Conservation (phyloP, 179 eudicot species). For the Silene vulgaris region DNA sequence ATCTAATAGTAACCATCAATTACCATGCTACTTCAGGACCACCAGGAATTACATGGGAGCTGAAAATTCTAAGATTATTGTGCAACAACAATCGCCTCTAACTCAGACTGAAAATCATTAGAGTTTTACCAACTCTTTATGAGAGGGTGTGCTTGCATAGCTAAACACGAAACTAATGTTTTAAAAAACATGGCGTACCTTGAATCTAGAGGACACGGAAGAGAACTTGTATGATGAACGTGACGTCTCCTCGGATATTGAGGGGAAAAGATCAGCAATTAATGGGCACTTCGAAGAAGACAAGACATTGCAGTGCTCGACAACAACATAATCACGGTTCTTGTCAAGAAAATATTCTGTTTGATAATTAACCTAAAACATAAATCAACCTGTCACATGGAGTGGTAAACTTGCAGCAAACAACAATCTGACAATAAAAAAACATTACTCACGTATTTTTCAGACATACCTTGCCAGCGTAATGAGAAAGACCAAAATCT, state of each 20-base stretch:
- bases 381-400: not conserved
- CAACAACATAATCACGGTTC: constrained; percentile 95
- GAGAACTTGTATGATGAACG: constrained; percentile 97
- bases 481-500: constrained; percentile 84
- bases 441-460: not conserved
- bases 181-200: constrained; percentile 42
- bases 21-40: not conserved
- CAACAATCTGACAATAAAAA: not conserved
- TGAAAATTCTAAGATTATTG: not conserved
- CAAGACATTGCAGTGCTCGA: constrained; percentile 77
- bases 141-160: constrained; percentile 1
- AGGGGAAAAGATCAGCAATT: constrained; percentile 70
- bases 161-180: not conserved
- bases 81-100: not conserved
- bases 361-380: constrained; percentile 71
- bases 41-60: not conserved
- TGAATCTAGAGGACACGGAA: constrained; percentile 86
- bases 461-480: constrained; percentile 89
- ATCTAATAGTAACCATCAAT: not conserved
- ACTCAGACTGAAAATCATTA: not conserved
- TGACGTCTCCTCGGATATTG: constrained; percentile 70
- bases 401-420: constrained; percentile 2
- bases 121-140: not conserved
- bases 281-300: constrained; percentile 78
- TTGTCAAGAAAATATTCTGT: constrained; percentile 78